phyloP scores from a whole-genome alignment of 257 asterid genomes.

The Nyctanthes arbortristis region DNA sequence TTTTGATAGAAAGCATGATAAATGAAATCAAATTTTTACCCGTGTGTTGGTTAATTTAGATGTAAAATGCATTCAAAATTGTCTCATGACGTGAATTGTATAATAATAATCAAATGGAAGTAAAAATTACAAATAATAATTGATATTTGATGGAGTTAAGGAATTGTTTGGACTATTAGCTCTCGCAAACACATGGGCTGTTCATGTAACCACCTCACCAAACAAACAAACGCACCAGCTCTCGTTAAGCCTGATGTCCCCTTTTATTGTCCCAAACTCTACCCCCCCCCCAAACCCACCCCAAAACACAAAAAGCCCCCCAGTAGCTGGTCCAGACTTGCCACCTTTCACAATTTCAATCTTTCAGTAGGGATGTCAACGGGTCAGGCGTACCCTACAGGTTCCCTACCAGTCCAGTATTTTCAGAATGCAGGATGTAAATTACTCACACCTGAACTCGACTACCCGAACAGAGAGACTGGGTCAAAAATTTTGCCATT shows the following conservation, averaged over 20 bases:
- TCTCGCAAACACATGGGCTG: constrained; percentile 49
- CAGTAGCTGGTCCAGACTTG: neutral
- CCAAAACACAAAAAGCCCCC: neutral
- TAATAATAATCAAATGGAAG: constrained; percentile 3
- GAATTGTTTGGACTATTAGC: neutral
- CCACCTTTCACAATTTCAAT: constrained; percentile 17
- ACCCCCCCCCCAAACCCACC: constrained; percentile 25
- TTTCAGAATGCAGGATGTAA: neutral
- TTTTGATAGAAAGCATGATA: too few species aligned
- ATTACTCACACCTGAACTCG: neutral
- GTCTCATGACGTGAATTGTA: too few species aligned
- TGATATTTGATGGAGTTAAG: constrained; percentile 13
- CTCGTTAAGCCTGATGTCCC: constrained; percentile 28
- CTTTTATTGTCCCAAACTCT: constrained; percentile 18
- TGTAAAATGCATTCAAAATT: too few species aligned
- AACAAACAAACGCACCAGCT: constrained; percentile 42
- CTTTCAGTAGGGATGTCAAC: too few species aligned
- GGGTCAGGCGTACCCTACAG: too few species aligned
- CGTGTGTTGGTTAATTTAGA: too few species aligned
- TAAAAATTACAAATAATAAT: constrained; percentile 1
- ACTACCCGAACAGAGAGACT: too few species aligned
- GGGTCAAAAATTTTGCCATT: neutral
- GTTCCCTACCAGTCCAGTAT: constrained; percentile 14
- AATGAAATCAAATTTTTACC: too few species aligned
- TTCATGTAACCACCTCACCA: constrained; percentile 43